Percentiles rank a stretch among this genome's conserved stretches.
Evolutionary conservation across 306 rosid genomes (phyloP).

Genomic region (Boehmeria nivea): DNA sequence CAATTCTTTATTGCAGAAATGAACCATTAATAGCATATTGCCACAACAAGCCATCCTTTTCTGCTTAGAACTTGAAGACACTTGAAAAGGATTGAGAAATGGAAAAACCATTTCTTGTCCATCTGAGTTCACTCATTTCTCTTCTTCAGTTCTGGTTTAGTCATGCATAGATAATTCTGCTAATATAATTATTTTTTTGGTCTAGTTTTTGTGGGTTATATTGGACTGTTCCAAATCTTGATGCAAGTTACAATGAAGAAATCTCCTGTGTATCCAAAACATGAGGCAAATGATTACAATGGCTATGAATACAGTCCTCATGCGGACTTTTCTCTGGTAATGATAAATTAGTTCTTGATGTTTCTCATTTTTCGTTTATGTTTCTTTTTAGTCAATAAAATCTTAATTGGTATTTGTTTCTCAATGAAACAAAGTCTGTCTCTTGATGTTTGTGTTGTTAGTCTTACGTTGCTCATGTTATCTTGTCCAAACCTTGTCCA

Average conservation of each 20-base stretch:
- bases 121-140: not conserved
- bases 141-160: too few species aligned
- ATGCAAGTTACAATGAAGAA: conserved; percentile 35
- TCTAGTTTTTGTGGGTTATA: not conserved
- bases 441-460: too few species aligned
- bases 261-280: conserved; percentile 34
- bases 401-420: too few species aligned
- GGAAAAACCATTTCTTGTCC: too few species aligned
- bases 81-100: too few species aligned
- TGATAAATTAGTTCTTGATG: not conserved
- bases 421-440: too few species aligned
- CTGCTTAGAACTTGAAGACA: not conserved
- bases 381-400: too few species aligned
- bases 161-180: too few species aligned
- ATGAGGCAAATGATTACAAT: conserved; percentile 27
- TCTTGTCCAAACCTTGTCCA: conserved; percentile 15
- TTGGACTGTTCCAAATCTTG: not conserved
- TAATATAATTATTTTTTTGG: not conserved
- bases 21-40: conserved; percentile 18
- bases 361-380: not conserved
- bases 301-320: conserved; percentile 53
- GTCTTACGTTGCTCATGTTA: not conserved
- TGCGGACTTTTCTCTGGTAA: conserved; percentile 56
- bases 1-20: conserved; percentile 14
- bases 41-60: conserved; percentile 12